phyloP scores from a whole-genome alignment of 2,329 filamentous ascomycete species.

The Cyphellophora attinorum region DNA sequence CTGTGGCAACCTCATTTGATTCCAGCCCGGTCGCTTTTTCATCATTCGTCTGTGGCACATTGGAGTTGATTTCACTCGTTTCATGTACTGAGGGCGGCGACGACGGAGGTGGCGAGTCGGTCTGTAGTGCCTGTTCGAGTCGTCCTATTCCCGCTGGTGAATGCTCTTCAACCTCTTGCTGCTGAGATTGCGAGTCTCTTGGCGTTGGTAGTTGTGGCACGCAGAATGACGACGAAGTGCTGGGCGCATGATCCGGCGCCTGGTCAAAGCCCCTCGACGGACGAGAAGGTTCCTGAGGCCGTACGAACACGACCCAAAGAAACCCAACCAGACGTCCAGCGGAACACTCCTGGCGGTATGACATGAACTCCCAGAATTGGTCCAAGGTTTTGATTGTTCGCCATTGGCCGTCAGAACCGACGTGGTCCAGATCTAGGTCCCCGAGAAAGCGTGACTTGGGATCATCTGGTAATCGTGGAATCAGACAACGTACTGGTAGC shows the following conservation, averaged over 20 bases:
- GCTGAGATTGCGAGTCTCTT: constrained; percentile 5
- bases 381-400: constrained; percentile 72
- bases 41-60: background rate
- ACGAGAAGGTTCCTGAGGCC: constrained; percentile 25
- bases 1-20: background rate
- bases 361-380: constrained; percentile 99
- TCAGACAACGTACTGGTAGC: constrained; percentile 66
- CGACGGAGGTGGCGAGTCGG: constrained; percentile 7
- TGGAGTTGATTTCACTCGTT: background rate
- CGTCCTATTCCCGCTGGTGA: background rate
- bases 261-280: constrained; percentile 4
- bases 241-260: background rate
- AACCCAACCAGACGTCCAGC: constrained; percentile 88
- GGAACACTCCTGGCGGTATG: constrained; percentile 89
- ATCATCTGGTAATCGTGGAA: constrained; percentile 89
- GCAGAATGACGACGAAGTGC: background rate
- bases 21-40: background rate
- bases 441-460: constrained; percentile 84
- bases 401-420: constrained; percentile 60
- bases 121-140: constrained; percentile 1
- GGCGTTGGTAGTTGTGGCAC: constrained; percentile 3
- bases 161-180: background rate
- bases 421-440: constrained; percentile 77
- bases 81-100: no score
- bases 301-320: constrained; percentile 79